Percentiles rank a stretch among this genome's conserved stretches.
These are phyloP conservation scores for Amanita subjunquillea DNA, from an alignment of 768 basidiomycete species.

Conservation along the genomic window DNA sequence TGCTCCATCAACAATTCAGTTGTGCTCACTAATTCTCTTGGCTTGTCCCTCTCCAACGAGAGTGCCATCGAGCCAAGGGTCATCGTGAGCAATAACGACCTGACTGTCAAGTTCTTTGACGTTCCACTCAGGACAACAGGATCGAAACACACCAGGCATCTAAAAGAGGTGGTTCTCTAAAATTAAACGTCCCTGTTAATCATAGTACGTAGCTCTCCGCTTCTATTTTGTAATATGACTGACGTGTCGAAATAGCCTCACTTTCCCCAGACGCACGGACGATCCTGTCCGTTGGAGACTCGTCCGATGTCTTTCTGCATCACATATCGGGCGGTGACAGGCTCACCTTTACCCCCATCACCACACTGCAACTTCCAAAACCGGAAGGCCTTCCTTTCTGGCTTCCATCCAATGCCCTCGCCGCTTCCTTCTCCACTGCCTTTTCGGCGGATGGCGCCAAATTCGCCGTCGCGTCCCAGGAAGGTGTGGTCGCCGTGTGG, in stretches of 20 bases:
- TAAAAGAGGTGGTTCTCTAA: constrained; percentile 44
- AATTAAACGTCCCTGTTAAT: constrained; percentile 65
- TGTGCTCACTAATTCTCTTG: constrained; percentile 45
- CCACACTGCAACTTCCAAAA: constrained; percentile 58
- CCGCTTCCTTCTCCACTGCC: constrained; percentile 72
- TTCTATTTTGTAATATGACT: not conserved
- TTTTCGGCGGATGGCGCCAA: constrained; percentile 70
- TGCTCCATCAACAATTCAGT: constrained; percentile 80
- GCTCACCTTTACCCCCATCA: constrained; percentile 55
- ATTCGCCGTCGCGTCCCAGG: constrained; percentile 78
- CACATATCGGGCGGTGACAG: constrained; percentile 56
- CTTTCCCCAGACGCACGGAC: constrained; percentile 84
- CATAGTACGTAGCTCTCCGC: constrained; percentile 46
- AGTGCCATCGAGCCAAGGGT: constrained; percentile 68
- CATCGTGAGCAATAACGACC: constrained; percentile 82
- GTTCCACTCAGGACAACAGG: constrained; percentile 43
- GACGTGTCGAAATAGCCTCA: constrained; percentile 42
- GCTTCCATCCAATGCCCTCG: constrained; percentile 28
- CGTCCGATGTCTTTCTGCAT: constrained; percentile 76
- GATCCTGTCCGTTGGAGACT: constrained; percentile 86
- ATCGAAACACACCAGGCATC: constrained; percentile 21
- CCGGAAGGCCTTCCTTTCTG: constrained; percentile 31
- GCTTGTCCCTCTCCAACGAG: constrained; percentile 46
- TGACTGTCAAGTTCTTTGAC: constrained; percentile 71
- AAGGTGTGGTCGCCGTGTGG: constrained; percentile 74